Evolutionary conservation across 2,329 filamentous ascomycete genomes (phyloP).

Genomic region (Teratosphaeria zuluensis): DNA sequence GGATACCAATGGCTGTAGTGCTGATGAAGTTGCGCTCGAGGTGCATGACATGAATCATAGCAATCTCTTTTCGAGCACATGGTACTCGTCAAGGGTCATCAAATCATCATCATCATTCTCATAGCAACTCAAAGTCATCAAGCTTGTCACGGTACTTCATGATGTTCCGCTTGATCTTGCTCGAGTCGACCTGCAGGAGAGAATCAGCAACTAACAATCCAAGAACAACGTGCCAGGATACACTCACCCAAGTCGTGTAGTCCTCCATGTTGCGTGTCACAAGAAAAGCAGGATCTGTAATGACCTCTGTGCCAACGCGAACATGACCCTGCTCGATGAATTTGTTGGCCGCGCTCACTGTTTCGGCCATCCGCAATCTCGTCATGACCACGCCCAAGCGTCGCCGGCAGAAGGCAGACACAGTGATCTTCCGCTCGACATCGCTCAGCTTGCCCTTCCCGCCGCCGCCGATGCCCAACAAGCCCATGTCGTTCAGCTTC

Average conservation of each 20-base stretch:
- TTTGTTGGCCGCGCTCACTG: slow-evolving; percentile 66
- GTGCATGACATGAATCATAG: neutral
- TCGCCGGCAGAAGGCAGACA: slow-evolving; percentile 76
- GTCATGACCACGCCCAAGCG: slow-evolving; percentile 87
- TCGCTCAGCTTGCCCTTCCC: slow-evolving; percentile 52
- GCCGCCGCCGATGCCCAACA: slow-evolving; percentile 60
- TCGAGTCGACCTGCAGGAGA: slow-evolving; percentile 68
- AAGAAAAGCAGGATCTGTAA: slow-evolving; percentile 82
- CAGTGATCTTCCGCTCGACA: slow-evolving; percentile 81
- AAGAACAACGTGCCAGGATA: neutral
- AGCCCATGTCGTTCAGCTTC: slow-evolving; percentile 88
- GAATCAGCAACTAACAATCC: neutral
- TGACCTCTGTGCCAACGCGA: slow-evolving; percentile 77
- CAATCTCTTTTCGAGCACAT: neutral
- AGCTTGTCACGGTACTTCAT: slow-evolving; percentile 90
- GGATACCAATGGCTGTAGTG: neutral
- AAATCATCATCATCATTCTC: slow-evolving; percentile 19
- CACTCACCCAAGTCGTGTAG: slow-evolving; percentile 57
- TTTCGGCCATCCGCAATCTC: slow-evolving; percentile 82
- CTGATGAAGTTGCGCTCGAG: neutral
- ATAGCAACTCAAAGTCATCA: slow-evolving; percentile 90
- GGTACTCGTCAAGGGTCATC: neutral
- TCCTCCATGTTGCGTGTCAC: slow-evolving; percentile 82
- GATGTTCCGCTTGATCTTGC: slow-evolving; percentile 94
- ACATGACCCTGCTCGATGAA: slow-evolving; percentile 85